Evolutionary conservation across 345 rosid genomes (phyloP).

Genomic region (Firmiana major): DNA sequence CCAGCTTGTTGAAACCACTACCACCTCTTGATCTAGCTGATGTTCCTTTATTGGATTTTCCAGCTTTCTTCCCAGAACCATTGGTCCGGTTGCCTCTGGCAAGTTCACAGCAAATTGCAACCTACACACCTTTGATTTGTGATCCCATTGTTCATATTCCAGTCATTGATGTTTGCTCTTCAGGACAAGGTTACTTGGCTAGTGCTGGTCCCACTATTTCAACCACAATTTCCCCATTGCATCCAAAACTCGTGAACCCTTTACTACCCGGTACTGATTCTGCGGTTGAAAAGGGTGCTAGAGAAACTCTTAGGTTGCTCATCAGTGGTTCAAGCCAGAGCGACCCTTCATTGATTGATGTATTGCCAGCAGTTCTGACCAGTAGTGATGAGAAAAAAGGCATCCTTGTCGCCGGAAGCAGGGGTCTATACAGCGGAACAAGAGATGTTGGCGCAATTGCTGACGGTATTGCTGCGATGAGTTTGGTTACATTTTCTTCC

Average conservation of each 20-base stretch:
- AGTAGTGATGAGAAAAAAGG: conserved; percentile 35
- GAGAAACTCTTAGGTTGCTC: conserved; percentile 84
- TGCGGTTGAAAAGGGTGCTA: conserved; percentile 76
- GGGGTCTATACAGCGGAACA: conserved; percentile 60
- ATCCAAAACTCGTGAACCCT: conserved; percentile 45
- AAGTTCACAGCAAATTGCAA: conserved; percentile 59
- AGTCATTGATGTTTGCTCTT: conserved; percentile 78
- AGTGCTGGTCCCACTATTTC: conserved; percentile 75
- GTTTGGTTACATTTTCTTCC: conserved; percentile 40
- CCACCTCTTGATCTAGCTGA: conserved; percentile 52
- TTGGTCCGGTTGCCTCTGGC: conserved; percentile 49
- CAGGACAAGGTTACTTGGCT: conserved; percentile 90
- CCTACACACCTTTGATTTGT: conserved; percentile 80
- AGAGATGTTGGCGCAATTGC: conserved; percentile 42
- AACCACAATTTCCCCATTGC: conserved; percentile 58
- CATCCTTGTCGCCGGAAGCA: conserved; percentile 45
- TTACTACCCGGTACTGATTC: conserved; percentile 57
- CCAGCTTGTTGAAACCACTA: conserved; percentile 47
- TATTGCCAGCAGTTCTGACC: conserved; percentile 41
- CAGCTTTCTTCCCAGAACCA: conserved; percentile 55
- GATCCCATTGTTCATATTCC: conserved; percentile 94
- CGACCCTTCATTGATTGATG: conserved; percentile 45
- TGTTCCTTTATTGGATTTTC: conserved; percentile 46
- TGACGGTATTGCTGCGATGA: conserved; percentile 33
- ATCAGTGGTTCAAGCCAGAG: conserved; percentile 56